Percentiles rank a stretch among this genome's conserved stretches.
Conservation (phyloP, 2,329 filamentous ascomycete species). For the Alternaria novae-zelandiae region DNA sequence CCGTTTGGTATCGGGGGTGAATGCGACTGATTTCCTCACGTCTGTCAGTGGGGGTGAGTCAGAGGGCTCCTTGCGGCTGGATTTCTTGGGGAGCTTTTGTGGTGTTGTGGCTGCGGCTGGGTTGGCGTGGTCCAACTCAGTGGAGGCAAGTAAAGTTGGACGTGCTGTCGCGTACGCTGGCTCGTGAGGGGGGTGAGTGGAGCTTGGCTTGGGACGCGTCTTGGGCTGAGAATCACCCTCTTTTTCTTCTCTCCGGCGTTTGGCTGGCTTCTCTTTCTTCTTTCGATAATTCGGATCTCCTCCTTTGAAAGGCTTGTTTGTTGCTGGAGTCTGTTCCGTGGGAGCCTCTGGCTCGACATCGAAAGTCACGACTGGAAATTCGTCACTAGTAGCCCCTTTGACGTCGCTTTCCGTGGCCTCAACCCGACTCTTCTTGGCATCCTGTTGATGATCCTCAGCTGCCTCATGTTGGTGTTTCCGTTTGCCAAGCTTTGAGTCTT, state of each 20-base stretch:
- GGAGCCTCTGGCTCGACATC: slow-evolving; percentile 7
- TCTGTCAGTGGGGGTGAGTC: slow-evolving; percentile 35
- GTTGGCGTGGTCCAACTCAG: slow-evolving; percentile 29
- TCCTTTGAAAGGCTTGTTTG: slow-evolving; percentile 30
- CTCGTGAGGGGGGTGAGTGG: slow-evolving; percentile 33
- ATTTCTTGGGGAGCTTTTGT: slow-evolving; percentile 19
- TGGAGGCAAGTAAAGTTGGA: slow-evolving; percentile 39
- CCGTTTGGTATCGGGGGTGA: slow-evolving; percentile 67
- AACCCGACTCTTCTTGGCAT: slow-evolving; percentile 37
- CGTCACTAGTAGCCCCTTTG: slow-evolving; percentile 3
- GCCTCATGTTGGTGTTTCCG: slow-evolving; percentile 40
- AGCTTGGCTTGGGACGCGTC: slow-evolving; percentile 9
- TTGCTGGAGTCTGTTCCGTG: slow-evolving; percentile 8
- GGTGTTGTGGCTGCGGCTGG: slow-evolving; percentile 22
- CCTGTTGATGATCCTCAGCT: slow-evolving; percentile 32
- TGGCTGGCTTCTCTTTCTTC: slow-evolving; percentile 33
- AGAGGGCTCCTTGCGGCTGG: slow-evolving; percentile 23
- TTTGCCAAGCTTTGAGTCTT: slow-evolving; percentile 45
- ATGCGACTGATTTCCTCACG: slow-evolving; percentile 66
- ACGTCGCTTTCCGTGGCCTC: slow-evolving; percentile 3
- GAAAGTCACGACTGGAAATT: slow-evolving; percentile 1
- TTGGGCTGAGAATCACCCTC: slow-evolving; percentile 9
- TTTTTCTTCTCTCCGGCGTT: slow-evolving; percentile 25
- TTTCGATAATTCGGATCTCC: slow-evolving; percentile 48
- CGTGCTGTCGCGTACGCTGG: slow-evolving; percentile 11